phyloP scores from a whole-genome alignment of 148 eudicot genomes.

The Camellia lanceoleosa region DNA sequence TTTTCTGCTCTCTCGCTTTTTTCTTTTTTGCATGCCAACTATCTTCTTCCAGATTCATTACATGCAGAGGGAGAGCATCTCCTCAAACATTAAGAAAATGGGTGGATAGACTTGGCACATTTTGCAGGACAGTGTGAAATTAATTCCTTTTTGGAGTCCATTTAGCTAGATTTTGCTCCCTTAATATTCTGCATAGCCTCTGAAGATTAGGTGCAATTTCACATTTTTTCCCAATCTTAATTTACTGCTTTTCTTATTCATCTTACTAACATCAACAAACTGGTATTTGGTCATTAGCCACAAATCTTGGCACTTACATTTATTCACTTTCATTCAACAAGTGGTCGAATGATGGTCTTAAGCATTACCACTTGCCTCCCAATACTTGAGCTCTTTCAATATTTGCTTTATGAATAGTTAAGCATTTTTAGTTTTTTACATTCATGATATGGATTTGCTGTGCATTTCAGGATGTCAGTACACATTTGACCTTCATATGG shows the following conservation, averaged over 20 bases:
- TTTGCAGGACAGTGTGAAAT: too few species aligned
- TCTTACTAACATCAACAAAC: background rate
- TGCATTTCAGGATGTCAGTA: background rate
- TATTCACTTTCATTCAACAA: background rate
- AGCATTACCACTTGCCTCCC: background rate
- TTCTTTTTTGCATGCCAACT: background rate
- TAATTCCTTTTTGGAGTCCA: background rate
- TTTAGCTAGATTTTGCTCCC: background rate
- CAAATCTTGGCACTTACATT: background rate
- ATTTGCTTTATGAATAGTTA: background rate
- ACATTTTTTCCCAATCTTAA: background rate
- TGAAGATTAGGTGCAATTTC: background rate
- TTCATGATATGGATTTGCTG: background rate
- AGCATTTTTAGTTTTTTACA: background rate
- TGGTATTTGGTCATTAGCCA: background rate
- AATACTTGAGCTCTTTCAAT: background rate
- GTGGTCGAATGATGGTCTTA: background rate
- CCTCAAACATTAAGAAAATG: too few species aligned
- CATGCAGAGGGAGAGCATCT: too few species aligned
- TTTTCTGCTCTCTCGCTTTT: background rate
- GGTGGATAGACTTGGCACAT: too few species aligned
- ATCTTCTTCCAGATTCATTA: background rate
- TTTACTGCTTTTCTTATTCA: background rate
- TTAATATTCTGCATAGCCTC: background rate
- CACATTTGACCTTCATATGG: background rate